Percentiles rank a stretch among this genome's conserved stretches.
These are phyloP conservation scores for Manihot esculenta DNA, from an alignment of 441 rosid genomes.

Conservation along the genomic window DNA sequence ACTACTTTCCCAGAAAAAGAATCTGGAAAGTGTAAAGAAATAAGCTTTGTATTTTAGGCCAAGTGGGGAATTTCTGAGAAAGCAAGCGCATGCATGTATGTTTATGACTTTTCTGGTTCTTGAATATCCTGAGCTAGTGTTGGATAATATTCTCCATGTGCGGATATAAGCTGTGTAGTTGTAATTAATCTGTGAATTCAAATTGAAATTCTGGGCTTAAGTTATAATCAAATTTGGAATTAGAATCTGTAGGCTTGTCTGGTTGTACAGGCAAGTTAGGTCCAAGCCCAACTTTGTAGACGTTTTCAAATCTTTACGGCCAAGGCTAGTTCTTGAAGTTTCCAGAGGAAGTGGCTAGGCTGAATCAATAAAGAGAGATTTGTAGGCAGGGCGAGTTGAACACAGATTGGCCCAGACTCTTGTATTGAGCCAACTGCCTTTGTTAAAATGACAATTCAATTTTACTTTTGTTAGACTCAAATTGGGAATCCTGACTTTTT, in stretches of 20 bases:
- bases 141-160: not conserved
- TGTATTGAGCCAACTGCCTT: too few species aligned
- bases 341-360: not conserved
- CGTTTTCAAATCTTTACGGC: not conserved
- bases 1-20: constrained; percentile 7
- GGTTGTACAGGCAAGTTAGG: not conserved
- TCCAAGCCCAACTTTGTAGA: not conserved
- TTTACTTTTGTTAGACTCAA: too few species aligned
- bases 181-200: too few species aligned
- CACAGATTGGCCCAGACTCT: too few species aligned
- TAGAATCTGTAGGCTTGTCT: not conserved
- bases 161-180: too few species aligned
- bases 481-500: too few species aligned
- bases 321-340: not conserved
- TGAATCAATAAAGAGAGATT: not conserved
- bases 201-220: not conserved
- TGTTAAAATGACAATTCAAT: too few species aligned
- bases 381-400: too few species aligned
- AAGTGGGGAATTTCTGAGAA: constrained; percentile 3
- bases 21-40: constrained; percentile 7
- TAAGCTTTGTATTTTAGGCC: not conserved
- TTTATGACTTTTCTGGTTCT: not conserved
- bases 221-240: not conserved
- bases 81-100: too few species aligned
- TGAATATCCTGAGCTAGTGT: not conserved